phyloP scores from a whole-genome alignment of 495 filamentous ascomycete genomes.

The Aspergillus diversus region DNA sequence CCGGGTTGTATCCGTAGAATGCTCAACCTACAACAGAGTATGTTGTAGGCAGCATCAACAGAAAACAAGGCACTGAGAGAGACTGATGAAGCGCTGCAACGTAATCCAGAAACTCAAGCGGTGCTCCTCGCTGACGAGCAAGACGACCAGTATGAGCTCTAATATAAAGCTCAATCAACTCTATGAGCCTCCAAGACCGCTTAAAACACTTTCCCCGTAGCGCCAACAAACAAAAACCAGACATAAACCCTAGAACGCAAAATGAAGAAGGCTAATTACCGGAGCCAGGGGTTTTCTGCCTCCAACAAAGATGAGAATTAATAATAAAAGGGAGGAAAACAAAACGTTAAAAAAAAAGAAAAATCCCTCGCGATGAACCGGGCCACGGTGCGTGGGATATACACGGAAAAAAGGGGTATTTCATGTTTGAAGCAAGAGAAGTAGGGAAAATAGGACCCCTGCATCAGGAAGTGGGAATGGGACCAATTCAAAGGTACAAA shows the following conservation, averaged over 20 bases:
- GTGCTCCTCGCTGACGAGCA: constrained; percentile 24
- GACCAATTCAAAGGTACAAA: constrained; percentile 2
- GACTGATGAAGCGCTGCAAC: neutral
- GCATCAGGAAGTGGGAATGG: constrained; percentile 12
- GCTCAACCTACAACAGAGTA: no score
- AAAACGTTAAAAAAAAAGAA: constrained; percentile 18
- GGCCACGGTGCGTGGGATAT: constrained; percentile 20
- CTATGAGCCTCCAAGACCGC: constrained; percentile 45
- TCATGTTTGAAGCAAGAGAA: constrained; percentile 12
- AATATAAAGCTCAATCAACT: constrained; percentile 29
- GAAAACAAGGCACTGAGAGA: neutral
- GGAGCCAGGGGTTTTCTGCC: constrained; percentile 44
- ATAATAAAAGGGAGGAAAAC: constrained; percentile 20
- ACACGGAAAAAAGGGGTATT: constrained; percentile 28
- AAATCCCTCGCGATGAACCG: constrained; percentile 20
- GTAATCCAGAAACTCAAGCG: constrained; percentile 2
- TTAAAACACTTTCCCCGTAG: constrained; percentile 45
- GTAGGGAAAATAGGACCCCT: constrained; percentile 24
- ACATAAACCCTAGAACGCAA: constrained; percentile 40
- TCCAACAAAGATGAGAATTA: constrained; percentile 28
- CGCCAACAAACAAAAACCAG: constrained; percentile 44
- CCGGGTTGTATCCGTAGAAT: neutral
- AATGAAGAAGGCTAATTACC: constrained; percentile 45
- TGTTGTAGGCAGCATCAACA: neutral
- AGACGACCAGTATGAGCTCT: constrained; percentile 29